Evolutionary conservation across 805 yeast genomes (phyloP).

Genomic region (Zygotorulaspora florentina): DNA sequence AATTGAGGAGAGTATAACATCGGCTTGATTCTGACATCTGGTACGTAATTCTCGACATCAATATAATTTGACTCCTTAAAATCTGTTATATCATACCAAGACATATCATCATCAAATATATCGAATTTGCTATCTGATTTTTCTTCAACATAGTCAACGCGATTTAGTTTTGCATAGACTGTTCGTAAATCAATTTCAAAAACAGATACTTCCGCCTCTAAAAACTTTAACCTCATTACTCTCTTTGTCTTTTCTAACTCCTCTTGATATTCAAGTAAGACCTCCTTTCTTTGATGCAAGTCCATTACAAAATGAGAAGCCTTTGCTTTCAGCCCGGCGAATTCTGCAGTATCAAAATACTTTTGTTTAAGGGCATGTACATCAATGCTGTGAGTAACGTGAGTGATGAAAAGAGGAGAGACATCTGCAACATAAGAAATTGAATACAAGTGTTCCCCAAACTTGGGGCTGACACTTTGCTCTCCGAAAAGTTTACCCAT

Average conservation of each 20-base stretch:
- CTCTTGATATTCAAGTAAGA: conserved; percentile 42
- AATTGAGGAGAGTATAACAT: conserved; percentile 65
- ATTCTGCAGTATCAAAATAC: conserved; percentile 35
- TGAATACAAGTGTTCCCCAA: conserved; percentile 69
- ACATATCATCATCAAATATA: conserved; percentile 49
- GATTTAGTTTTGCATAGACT: conserved; percentile 45
- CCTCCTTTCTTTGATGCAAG: conserved; percentile 58
- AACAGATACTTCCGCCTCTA: conserved; percentile 59
- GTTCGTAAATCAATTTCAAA: conserved; percentile 57
- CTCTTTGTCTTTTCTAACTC: conserved; percentile 46
- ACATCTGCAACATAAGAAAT: conserved; percentile 75
- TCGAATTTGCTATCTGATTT: conserved; percentile 25
- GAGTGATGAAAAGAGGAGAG: conserved; percentile 69
- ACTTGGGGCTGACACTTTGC: conserved; percentile 52
- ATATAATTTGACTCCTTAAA: conserved; percentile 53
- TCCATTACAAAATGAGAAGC: conserved; percentile 56
- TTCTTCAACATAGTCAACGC: conserved; percentile 19
- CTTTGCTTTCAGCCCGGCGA: conserved; percentile 68
- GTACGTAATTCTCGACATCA: conserved; percentile 34
- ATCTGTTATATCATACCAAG: conserved; percentile 63
- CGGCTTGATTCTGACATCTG: conserved; percentile 52
- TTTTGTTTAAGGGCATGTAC: conserved; percentile 23
- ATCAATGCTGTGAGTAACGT: conserved; percentile 52
- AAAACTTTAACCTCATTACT: conserved; percentile 53
- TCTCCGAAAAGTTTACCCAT: conserved; percentile 68